A percentile compares a stretch with the other conserved stretches of the same genome.
phyloP scores from a whole-genome alignment of 306 rosid species.

The Crataegus laevigata region DNA sequence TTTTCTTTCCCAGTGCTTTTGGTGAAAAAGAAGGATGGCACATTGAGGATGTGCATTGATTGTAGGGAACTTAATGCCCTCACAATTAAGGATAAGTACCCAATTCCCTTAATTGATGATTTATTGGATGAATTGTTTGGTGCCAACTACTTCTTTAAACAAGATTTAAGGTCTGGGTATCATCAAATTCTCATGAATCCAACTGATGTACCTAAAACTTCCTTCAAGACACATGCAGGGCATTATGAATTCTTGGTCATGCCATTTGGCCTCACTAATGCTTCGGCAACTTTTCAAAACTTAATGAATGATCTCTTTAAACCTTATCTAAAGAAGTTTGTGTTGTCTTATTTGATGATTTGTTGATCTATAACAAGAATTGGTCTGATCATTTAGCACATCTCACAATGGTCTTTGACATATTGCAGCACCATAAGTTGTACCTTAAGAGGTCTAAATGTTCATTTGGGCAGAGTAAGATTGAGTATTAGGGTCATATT shows the following conservation, averaged over 20 bases:
- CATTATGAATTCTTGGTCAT: neutral
- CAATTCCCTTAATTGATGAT: neutral
- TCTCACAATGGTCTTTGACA: neutral
- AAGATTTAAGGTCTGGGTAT: neutral
- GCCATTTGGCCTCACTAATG: neutral
- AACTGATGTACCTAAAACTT: neutral
- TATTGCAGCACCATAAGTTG: neutral
- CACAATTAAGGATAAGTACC: neutral
- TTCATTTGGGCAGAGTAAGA: neutral
- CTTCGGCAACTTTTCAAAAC: neutral
- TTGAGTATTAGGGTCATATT: too few relatives aligned
- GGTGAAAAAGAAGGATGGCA: neutral
- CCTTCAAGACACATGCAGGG: neutral
- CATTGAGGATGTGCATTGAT: neutral
- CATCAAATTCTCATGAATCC: neutral
- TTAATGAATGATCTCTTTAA: neutral
- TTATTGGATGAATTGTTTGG: neutral
- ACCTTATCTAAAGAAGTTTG: neutral
- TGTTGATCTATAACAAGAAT: too few relatives aligned
- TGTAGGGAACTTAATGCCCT: too few relatives aligned
- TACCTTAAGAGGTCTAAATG: neutral
- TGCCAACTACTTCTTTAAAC: too few relatives aligned
- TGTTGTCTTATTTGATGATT: neutral
- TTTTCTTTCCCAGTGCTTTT: neutral
- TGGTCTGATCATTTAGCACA: neutral